Conservation (phyloP, 2,329 filamentous ascomycete genomes). For the Cladosporium velox region DNA sequence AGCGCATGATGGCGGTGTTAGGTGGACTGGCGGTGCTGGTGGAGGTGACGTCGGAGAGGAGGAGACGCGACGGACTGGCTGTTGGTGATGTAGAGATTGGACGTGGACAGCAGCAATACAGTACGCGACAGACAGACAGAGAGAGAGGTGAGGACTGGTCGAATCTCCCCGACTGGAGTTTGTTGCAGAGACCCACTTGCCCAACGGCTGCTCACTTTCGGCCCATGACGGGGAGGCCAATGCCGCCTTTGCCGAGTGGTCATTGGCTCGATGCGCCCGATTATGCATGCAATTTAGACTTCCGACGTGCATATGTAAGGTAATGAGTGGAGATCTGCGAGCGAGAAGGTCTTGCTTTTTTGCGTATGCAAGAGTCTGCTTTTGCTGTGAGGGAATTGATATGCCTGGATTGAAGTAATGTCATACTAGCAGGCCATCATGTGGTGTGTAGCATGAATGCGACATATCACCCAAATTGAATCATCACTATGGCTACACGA, state of each 20-base stretch:
- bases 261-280: constrained; percentile 8
- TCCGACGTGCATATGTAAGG: not conserved
- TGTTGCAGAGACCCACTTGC: constrained; percentile 16
- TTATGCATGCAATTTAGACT: constrained; percentile 6
- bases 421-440: not conserved
- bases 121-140: constrained; percentile 14
- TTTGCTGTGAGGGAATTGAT: not conserved
- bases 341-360: constrained; percentile 4
- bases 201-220: constrained; percentile 9
- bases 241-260: not conserved
- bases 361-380: not conserved
- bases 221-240: constrained; percentile 5
- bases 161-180: constrained; percentile 8
- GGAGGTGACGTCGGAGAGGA: not conserved
- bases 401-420: not conserved
- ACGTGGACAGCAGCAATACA: constrained; percentile 17
- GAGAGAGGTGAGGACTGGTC: not conserved
- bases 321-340: constrained; percentile 17
- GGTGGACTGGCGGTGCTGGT: not conserved
- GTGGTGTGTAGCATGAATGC: not conserved
- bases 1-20: constrained; percentile 19
- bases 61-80: constrained; percentile 18
- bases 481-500: not conserved
- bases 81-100: constrained; percentile 3
- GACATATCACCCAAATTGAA: not conserved